Percentiles rank a stretch among this genome's conserved stretches.
Evolutionary conservation across 2,329 filamentous ascomycete species (phyloP).

Genomic region (Ilyonectria sp.): DNA sequence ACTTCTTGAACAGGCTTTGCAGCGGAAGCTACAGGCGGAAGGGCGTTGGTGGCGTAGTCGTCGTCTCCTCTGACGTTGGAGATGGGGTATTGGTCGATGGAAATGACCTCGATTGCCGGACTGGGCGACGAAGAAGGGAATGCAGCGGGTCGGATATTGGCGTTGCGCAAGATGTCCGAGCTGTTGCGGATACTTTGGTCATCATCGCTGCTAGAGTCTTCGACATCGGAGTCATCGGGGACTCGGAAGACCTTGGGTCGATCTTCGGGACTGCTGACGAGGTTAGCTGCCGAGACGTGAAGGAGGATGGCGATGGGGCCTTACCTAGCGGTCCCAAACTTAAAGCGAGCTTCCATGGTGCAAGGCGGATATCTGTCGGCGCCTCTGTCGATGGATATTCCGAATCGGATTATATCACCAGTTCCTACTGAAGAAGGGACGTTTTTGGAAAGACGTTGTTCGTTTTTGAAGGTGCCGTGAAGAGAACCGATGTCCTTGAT

Average conservation of each 20-base stretch:
- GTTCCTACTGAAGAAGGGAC: conserved; percentile 37
- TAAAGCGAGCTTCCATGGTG: conserved; percentile 52
- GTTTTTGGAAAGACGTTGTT: conserved; percentile 40
- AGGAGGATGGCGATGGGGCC: neutral
- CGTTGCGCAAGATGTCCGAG: conserved; percentile 45
- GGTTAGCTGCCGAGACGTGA: conserved; percentile 32
- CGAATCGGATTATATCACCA: conserved; percentile 56
- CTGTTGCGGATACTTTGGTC: conserved; percentile 46
- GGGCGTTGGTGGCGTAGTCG: conserved; percentile 12
- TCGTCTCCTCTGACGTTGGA: conserved; percentile 34
- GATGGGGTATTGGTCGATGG: conserved; percentile 37
- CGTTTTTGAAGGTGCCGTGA: conserved; percentile 67
- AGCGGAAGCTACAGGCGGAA: neutral
- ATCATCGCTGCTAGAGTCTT: conserved; percentile 49
- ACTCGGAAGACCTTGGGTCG: conserved; percentile 56
- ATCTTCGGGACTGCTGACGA: conserved; percentile 42
- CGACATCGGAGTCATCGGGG: conserved; percentile 58
- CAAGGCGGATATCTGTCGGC: conserved; percentile 56
- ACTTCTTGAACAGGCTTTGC: conserved; percentile 8
- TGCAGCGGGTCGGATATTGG: conserved; percentile 49
- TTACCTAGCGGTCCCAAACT: conserved; percentile 48
- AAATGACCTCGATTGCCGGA: conserved; percentile 43
- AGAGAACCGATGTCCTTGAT: conserved; percentile 65
- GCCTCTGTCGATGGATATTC: conserved; percentile 54
- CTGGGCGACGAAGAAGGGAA: conserved; percentile 20